Conservation (phyloP, 768 basidiomycete species). For the Trametes coccinea region DNA sequence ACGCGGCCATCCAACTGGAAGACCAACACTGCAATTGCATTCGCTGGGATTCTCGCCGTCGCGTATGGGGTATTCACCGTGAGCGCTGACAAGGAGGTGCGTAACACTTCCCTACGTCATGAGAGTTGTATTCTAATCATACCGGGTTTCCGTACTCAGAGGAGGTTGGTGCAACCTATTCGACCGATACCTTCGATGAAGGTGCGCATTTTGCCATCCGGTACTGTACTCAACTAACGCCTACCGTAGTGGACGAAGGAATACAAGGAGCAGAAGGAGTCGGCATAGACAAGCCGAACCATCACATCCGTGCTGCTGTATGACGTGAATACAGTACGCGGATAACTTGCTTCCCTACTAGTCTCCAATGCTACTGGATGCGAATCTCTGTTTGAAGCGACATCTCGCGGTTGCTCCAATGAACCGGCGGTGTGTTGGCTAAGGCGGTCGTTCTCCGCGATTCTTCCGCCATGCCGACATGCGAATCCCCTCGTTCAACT, state of each 20-base stretch:
- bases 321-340: neutral
- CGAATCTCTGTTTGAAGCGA: neutral
- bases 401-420: neutral
- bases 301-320: neutral
- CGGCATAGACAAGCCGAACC: neutral
- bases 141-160: slow-evolving; percentile 38
- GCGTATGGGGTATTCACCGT: slow-evolving; percentile 70
- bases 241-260: slow-evolving; percentile 50
- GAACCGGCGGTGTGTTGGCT: too few relatives aligned
- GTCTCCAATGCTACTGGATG: too few relatives aligned
- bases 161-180: slow-evolving; percentile 57
- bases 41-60: slow-evolving; percentile 64
- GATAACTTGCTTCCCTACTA: too few relatives aligned
- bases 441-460: neutral
- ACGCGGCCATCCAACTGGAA: slow-evolving; percentile 88
- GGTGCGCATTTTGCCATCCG: slow-evolving; percentile 42
- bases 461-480: neutral
- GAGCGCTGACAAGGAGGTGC: slow-evolving; percentile 80
- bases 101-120: slow-evolving; percentile 25
- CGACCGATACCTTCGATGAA: slow-evolving; percentile 79
- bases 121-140: neutral
- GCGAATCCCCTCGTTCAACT: too few relatives aligned
- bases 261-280: slow-evolving; percentile 38
- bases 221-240: neutral
- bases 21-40: slow-evolving; percentile 75